Conservation (phyloP, 345 rosid genomes). For the Lumnitzera littorea region DNA sequence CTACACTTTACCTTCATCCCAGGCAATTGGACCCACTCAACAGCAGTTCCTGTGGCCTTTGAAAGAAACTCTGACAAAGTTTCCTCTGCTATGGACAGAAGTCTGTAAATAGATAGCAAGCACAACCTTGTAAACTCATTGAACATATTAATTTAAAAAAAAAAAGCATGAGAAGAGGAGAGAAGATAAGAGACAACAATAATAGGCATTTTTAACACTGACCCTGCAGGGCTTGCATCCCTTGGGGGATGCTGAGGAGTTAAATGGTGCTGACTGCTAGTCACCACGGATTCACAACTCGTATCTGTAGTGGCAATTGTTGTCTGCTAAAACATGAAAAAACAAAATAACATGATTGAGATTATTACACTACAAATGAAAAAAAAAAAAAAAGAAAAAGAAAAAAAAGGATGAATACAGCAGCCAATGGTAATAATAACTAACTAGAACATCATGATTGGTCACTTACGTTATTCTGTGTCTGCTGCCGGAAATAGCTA, state of each 20-base stretch:
- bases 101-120: constrained; percentile 36
- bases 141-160: constrained; percentile 3
- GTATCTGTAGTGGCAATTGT: constrained; percentile 58
- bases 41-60: constrained; percentile 99
- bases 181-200: constrained; percentile 9
- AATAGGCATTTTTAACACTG: constrained; percentile 14
- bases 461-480: constrained; percentile 39
- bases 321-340: constrained; percentile 23
- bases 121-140: constrained; percentile 5
- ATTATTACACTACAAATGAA: too few relatives aligned
- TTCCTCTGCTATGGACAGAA: constrained; percentile 99
- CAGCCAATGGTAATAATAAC: too few relatives aligned
- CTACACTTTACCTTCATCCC: constrained; percentile 72
- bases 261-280: constrained; percentile 70
- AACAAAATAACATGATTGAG: neutral
- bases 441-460: neutral
- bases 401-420: too few relatives aligned
- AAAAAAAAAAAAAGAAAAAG: too few relatives aligned
- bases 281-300: constrained; percentile 73
- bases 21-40: constrained; percentile 99
- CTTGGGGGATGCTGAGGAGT: constrained; percentile 72
- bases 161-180: constrained; percentile 6
- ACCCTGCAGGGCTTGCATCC: constrained; percentile 94
- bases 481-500: constrained; percentile 62
- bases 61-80: constrained; percentile 99